phyloP scores from a whole-genome alignment of 2,329 filamentous ascomycete species.

The Aspergillus novofumigatus region DNA sequence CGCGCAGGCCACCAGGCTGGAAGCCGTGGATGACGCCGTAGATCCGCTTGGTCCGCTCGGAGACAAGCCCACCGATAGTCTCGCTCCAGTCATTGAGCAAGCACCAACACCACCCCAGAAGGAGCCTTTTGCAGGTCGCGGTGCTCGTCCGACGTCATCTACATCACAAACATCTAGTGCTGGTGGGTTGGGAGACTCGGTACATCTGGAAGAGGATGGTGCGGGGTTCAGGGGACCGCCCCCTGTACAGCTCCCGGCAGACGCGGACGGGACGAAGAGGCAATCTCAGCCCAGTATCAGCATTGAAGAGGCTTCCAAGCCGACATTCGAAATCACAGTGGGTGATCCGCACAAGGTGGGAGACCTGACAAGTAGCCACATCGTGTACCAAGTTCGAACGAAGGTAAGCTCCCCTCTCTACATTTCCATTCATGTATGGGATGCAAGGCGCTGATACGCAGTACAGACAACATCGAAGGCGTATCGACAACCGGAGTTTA shows the following conservation, averaged over 20 bases:
- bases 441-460: constrained; percentile 11
- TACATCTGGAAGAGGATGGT: constrained; percentile 67
- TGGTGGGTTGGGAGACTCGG: constrained; percentile 57
- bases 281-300: constrained; percentile 73
- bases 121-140: constrained; percentile 44
- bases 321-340: constrained; percentile 82
- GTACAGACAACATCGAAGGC: constrained; percentile 86
- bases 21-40: constrained; percentile 59
- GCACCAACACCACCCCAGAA: constrained; percentile 58
- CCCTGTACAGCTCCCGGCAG: constrained; percentile 51
- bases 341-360: constrained; percentile 98
- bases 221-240: constrained; percentile 61
- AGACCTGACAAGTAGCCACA: constrained; percentile 93
- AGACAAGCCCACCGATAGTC: constrained; percentile 36
- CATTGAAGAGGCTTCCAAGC: constrained; percentile 89
- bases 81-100: constrained; percentile 45
- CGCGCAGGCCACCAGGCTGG: constrained; percentile 58
- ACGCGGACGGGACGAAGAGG: constrained; percentile 43
- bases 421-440: neutral
- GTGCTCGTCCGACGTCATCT: constrained; percentile 34
- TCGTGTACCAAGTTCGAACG: constrained; percentile 92
- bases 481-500: constrained; percentile 87
- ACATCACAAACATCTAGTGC: constrained; percentile 47
- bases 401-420: constrained; percentile 56
- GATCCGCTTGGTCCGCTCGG: constrained; percentile 61